Evolutionary conservation across 495 filamentous ascomycete species (phyloP).

Genomic region (Darksidea phi): DNA sequence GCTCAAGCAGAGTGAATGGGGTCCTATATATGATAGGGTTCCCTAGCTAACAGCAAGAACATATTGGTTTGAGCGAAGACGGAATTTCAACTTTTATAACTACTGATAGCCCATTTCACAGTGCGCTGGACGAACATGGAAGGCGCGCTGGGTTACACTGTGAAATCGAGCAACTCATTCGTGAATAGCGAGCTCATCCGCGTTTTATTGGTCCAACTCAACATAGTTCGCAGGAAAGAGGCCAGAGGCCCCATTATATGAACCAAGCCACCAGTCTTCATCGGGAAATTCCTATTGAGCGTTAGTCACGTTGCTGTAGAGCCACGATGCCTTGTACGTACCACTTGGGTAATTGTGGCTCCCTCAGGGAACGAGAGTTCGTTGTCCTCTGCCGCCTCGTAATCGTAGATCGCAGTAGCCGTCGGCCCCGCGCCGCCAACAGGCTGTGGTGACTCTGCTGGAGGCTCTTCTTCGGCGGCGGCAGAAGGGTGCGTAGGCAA

Average conservation of each 20-base stretch:
- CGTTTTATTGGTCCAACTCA: constrained; percentile 43
- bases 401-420: constrained; percentile 89
- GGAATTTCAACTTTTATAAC: background rate
- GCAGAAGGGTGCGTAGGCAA: constrained; percentile 38
- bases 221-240: constrained; percentile 69
- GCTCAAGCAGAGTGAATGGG: too few species aligned
- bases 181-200: background rate
- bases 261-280: constrained; percentile 97
- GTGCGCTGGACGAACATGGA: too few species aligned
- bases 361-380: constrained; percentile 92
- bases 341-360: constrained; percentile 66
- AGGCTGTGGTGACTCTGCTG: constrained; percentile 42
- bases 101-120: background rate
- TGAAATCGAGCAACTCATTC: background rate
- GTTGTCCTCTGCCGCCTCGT: constrained; percentile 96
- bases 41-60: background rate
- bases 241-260: constrained; percentile 73
- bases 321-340: constrained; percentile 44
- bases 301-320: constrained; percentile 12
- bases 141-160: too few species aligned
- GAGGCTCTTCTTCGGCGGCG: constrained; percentile 39
- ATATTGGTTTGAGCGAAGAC: background rate
- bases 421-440: constrained; percentile 51
- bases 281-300: constrained; percentile 83
- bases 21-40: too few species aligned